Base-by-base conservation (phyloP, 352 stramenopile species). In the Phytophthora macrochlamydospora region DNA sequence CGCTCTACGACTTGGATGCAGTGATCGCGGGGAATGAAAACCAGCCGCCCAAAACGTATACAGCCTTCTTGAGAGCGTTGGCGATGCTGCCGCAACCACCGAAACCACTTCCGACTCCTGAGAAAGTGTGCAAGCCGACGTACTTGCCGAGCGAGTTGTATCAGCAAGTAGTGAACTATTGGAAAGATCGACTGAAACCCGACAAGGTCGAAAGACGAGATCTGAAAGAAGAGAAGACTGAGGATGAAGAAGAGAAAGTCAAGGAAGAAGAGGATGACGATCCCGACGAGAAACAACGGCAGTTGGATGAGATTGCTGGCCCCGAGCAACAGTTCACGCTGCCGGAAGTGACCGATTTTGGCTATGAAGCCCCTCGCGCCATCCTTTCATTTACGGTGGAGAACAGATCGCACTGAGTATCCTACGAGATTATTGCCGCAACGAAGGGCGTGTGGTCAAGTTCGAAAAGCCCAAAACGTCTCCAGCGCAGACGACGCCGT, bases 391-490 rank as follows among this genome's bases (percentile, higher is more conserved):
- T 54, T 90, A 89, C 66, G 84, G 85, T 13, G 84, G 85, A 35
- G 83, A 91, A 56, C 67, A 81, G 58, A 89, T 90, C 56, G 85
- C 81, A 4, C 51, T 92, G 29, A 79, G 71, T 7, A 91, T 92
- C 51, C 45, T 95, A 38, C 64, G 73, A 13, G 74, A 86, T 62
- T 93, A 91, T 54, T 90, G 85, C 63, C 84, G 80, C 62, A 88
- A 93, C 56, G 75, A 89, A 78, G 84, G 75, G 2, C 97, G 91
- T 62, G 90, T 98, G 11, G 84, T 92, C 30, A 93, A 84, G 32
- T 99, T 99, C 73, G 94, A 98, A 71, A 99, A 99, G 69, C 97
- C 97, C 32, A 98, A 99, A 69, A 99, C 97, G 2, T 92, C 81
- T 3, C 96, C 95, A 2, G 97, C 90, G 37, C 88, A 97, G 55